Percentiles rank a stretch among this genome's conserved stretches.
These are phyloP conservation scores for Obelidium mucronatum DNA, from an alignment of 192 early-diverging fungal genomes.

Conservation along the genomic window DNA sequence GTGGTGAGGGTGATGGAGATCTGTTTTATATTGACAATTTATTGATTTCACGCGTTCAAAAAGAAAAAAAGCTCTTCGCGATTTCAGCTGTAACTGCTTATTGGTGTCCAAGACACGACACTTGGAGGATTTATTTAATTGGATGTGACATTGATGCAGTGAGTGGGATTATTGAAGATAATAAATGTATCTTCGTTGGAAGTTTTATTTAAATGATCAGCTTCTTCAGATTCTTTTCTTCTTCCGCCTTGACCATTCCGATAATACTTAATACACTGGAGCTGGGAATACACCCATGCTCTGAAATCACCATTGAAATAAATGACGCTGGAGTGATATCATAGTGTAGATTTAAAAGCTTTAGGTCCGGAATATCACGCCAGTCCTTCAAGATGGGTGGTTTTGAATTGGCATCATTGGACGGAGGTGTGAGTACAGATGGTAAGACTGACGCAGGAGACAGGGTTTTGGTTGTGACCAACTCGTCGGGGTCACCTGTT, in stretches of 20 bases:
- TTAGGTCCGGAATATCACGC: conserved; percentile 78
- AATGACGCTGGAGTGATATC: conserved; percentile 96
- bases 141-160: no score
- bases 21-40: no score
- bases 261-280: conserved; percentile 69
- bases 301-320: conserved; percentile 89
- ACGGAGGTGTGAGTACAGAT: conserved; percentile 23
- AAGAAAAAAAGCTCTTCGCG: no score
- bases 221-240: conserved; percentile 32
- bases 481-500: conserved; percentile 79
- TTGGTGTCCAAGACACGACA: no score
- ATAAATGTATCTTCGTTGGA: no score
- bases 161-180: no score
- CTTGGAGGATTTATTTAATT: no score
- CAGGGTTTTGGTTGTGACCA: conserved; percentile 64
- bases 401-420: neutral
- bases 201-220: neutral
- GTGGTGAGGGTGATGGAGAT: no score
- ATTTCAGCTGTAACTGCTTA: no score
- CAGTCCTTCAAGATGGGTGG: conserved; percentile 60
- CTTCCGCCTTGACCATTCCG: conserved; percentile 25
- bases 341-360: conserved; percentile 89
- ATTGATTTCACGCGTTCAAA: no score
- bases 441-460: conserved; percentile 31
- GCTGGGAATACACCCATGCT: conserved; percentile 90